These are phyloP conservation scores for Plasmodium yoelii DNA, from an alignment of 169 alveolate species.

Conservation along the genomic window DNA sequence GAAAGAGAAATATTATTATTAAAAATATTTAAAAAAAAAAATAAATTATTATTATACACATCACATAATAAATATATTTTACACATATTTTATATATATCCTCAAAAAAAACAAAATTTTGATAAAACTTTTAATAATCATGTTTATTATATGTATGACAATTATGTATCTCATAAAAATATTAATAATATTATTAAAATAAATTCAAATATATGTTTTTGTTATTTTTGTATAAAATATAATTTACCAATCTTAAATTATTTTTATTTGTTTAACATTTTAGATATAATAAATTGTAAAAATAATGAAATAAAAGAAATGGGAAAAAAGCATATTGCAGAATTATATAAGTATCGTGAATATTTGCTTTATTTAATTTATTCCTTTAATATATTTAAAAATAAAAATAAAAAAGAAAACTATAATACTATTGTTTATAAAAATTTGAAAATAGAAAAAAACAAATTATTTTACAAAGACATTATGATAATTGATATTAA, in stretches of 20 bases:
- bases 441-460: conserved; percentile 5
- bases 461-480: conserved; percentile 20
- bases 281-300: background rate
- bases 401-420: conserved; percentile 7
- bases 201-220: conserved; percentile 44
- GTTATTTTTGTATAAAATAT: conserved; percentile 72
- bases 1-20: conserved; percentile 58
- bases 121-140: background rate
- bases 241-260: conserved; percentile 21
- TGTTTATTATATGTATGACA: conserved; percentile 27
- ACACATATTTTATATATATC: conserved; percentile 61
- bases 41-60: conserved; percentile 51
- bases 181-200: conserved; percentile 47
- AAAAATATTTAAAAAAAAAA: conserved; percentile 50
- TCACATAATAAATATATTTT: conserved; percentile 52
- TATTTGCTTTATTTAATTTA: conserved; percentile 25
- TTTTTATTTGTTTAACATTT: conserved; percentile 36
- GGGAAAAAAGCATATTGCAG: background rate
- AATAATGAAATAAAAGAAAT: background rate
- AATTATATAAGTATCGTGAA: conserved; percentile 18
- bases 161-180: conserved; percentile 22
- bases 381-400: conserved; percentile 36
- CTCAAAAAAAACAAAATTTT: background rate
- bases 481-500: conserved; percentile 12
- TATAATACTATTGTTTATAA: background rate